These are phyloP conservation scores for Aphanomyces stellatus DNA, from an alignment of 352 stramenopile genomes.

Conservation along the genomic window DNA sequence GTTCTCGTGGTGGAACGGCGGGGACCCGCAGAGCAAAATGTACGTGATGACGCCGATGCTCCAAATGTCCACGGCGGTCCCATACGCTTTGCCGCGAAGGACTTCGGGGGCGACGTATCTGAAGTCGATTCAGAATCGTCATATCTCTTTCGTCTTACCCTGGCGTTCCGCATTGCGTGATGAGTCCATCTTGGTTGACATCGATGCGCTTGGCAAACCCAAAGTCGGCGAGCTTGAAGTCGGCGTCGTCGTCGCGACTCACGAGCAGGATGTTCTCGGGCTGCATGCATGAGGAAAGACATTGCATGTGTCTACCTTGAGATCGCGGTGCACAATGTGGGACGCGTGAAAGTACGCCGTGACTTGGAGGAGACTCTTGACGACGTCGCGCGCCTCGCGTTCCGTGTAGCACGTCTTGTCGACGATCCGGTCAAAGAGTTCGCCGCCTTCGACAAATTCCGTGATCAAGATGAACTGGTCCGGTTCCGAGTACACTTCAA, in stretches of 20 bases:
- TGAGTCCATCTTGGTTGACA: conserved; percentile 39
- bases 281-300: conserved; percentile 21
- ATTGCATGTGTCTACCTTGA: conserved; percentile 34
- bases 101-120: conserved; percentile 43
- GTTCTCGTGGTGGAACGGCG: conserved; percentile 36
- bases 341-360: conserved; percentile 85
- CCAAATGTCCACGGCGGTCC: conserved; percentile 62
- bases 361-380: conserved; percentile 68
- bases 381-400: conserved; percentile 75
- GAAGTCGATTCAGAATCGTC: not conserved
- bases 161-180: conserved; percentile 65
- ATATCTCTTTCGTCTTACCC: no score
- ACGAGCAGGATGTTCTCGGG: conserved; percentile 42
- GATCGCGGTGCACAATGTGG: conserved; percentile 71
- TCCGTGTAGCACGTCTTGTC: conserved; percentile 84
- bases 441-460: conserved; percentile 77
- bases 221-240: conserved; percentile 36
- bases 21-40: conserved; percentile 62
- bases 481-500: conserved; percentile 86
- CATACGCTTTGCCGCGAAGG: conserved; percentile 41
- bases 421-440: conserved; percentile 88
- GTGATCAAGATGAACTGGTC: conserved; percentile 87
- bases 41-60: conserved; percentile 63
- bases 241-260: conserved; percentile 21
- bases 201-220: conserved; percentile 32